Conservation (phyloP, 306 rosid species). For the Oxytropis ochrocephala region DNA sequence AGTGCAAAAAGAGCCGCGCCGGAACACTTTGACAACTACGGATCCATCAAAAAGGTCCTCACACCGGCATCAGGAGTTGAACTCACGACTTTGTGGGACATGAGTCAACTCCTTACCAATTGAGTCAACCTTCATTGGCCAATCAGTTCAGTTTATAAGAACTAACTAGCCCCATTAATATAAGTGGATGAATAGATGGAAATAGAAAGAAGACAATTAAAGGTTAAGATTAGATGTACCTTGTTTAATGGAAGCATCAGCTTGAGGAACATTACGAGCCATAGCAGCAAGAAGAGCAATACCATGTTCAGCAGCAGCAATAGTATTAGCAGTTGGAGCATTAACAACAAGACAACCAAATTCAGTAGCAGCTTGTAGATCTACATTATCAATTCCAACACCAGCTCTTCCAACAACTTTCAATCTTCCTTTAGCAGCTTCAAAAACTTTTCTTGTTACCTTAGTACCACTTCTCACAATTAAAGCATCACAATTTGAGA, state of each 20-base stretch:
- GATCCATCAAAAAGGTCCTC: too few relatives aligned
- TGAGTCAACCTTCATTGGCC: too few relatives aligned
- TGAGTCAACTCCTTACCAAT: too few relatives aligned
- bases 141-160: too few relatives aligned
- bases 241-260: conserved; percentile 82
- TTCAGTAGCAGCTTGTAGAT: conserved; percentile 90
- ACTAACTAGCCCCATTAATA: too few relatives aligned
- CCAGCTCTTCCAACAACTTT: conserved; percentile 97
- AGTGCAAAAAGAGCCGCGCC: too few relatives aligned
- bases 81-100: too few relatives aligned
- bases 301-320: conserved; percentile 88
- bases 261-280: conserved; percentile 86
- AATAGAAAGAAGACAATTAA: too few relatives aligned
- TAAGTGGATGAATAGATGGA: too few relatives aligned
- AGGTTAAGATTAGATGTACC: conserved; percentile 24
- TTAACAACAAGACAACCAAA: conserved; percentile 83
- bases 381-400: conserved; percentile 90
- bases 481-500: conserved; percentile 65
- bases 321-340: conserved; percentile 83
- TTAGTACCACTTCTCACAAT: conserved; percentile 85
- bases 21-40: too few relatives aligned
- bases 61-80: too few relatives aligned
- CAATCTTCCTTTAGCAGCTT: conserved; percentile 61
- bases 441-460: conserved; percentile 61
- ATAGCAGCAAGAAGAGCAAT: conserved; percentile 78